Evolutionary conservation across 345 rosid genomes (phyloP), one percentile per base, ranked within the genome.

Genomic region (Citrus maxima): DNA sequence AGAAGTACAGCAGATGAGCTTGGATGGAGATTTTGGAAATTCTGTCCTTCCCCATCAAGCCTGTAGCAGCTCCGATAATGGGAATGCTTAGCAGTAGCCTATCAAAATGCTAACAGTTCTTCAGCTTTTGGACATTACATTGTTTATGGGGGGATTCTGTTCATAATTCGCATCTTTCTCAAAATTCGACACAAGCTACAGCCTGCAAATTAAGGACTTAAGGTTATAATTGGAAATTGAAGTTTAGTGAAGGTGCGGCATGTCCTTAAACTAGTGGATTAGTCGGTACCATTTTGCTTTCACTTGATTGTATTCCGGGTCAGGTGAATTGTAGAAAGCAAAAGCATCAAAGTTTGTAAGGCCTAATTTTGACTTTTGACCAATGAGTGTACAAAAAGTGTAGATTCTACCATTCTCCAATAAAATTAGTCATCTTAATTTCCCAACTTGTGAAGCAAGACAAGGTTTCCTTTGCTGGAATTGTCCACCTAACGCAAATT

Each of bases 1-100:
- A 64, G 97, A 92, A 85, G 97, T 89, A n/a, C 91, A 88, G 78
- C 93, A 92, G 79, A 90, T 90, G 96, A 90, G 93, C 78, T 70
- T 89, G 86, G 93, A 87, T 82, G 97, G 89, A 73, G 94, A 88
- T 74, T 85, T 89, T 25, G 90, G 89, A 51, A 90, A 84, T 73
- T 68, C 84, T 37, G 82, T 82, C 70, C 88, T 85, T 74, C 87
- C 87, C 10, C 89, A 85, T 81, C 94, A 89, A 70, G 90, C 94
- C 30, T 89, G 94, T 81, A 89, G 92, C 80, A 88, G 93, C 80
- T 90, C 94, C 0, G 97, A 86, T 72, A 89, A 91, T 58, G 91
- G 89, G 58, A 88, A 86, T 63, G 76, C 81, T 32, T 86, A 77
- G 77, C 80, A 74, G 38, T 74, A 78, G 85, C 49, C 24, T 51